Base-by-base conservation (phyloP, 1,284 basidiomycete genomes). In the Grifola frondosa region DNA sequence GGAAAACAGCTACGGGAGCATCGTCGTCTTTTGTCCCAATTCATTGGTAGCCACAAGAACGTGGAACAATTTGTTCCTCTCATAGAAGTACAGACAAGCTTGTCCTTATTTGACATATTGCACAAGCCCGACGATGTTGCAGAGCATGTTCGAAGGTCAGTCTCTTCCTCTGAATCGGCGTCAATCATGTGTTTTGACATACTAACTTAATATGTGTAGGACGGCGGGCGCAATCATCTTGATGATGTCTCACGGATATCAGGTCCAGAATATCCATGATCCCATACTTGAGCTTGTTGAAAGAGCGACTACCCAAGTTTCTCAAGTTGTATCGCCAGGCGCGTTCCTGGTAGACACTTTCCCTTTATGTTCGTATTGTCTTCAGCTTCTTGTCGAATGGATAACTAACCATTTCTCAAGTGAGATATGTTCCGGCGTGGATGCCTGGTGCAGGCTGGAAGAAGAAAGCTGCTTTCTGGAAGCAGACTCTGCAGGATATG, bases 371-470 rank as follows among this genome's bases (percentile, higher is more conserved):
- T 33, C 9, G 60, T 42, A 25, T 23, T 25, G 30, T 75, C 78
- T 13, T 80, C 80, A 4, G 74, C 71, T n/a, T 82, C 70, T 53
- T 83, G 42, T 78, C 83, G 21, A 16, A 5, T 30, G 31, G 81
- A 84, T 56, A 53, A 80, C 20, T 59, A 82, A 6, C 81, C 81
- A 20, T 56, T 66, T 20, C 17, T 41, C 12, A 42, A 83, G 82
- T 85, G 56, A 70, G 71, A 36, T 67, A 81, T 49, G 53, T 84
- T 34, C 82, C 82, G 10, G 60, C 66, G 8, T 85, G 83, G 82
- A 69, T 83, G 50, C 83, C 82, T 19, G 82, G 83, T 20, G 77
- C 80, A 11, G 66, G 64, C 9, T 86, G 83, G 67, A 75, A 77
- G 54, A 64, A 53, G 43, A 73, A 65, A 44, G 81, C 81, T 1